These are phyloP conservation scores for Daldinia grandis DNA, from an alignment of 495 filamentous ascomycete genomes.

Conservation along the genomic window DNA sequence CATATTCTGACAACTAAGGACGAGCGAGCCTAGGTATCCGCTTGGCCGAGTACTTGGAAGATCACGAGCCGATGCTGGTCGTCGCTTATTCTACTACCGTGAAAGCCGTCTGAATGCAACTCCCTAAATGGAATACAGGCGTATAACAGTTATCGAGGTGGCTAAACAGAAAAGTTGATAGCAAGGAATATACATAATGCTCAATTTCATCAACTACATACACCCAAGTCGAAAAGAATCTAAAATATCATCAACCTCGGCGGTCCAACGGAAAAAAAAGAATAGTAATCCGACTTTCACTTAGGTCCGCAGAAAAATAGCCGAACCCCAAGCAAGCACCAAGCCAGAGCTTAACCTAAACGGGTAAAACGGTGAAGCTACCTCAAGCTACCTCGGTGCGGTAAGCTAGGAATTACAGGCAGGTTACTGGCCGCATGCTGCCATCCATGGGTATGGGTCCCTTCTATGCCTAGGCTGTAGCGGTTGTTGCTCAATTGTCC, in stretches of 20 bases:
- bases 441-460: constrained; percentile 11
- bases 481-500: background rate
- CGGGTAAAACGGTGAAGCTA: constrained; percentile 6
- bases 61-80: constrained; percentile 13
- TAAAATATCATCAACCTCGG: constrained; percentile 25
- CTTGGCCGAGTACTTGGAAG: constrained; percentile 27
- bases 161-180: background rate
- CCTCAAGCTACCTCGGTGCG: constrained; percentile 22
- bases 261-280: constrained; percentile 38
- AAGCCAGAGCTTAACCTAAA: constrained; percentile 12
- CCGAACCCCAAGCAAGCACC: constrained; percentile 19
- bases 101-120: background rate
- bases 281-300: constrained; percentile 6
- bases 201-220: constrained; percentile 5
- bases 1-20: constrained; percentile 1
- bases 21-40: constrained; percentile 14
- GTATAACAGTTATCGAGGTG: background rate
- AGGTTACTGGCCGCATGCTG: constrained; percentile 11
- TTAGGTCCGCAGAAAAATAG: constrained; percentile 37
- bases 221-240: background rate
- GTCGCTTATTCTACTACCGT: constrained; percentile 6
- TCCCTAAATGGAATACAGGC: background rate
- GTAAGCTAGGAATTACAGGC: constrained; percentile 25
- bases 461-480: background rate
- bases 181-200: background rate